These are phyloP conservation scores for Geotrichum citri-aurantii DNA, from an alignment of 1,139 yeast genomes.

Conservation along the genomic window DNA sequence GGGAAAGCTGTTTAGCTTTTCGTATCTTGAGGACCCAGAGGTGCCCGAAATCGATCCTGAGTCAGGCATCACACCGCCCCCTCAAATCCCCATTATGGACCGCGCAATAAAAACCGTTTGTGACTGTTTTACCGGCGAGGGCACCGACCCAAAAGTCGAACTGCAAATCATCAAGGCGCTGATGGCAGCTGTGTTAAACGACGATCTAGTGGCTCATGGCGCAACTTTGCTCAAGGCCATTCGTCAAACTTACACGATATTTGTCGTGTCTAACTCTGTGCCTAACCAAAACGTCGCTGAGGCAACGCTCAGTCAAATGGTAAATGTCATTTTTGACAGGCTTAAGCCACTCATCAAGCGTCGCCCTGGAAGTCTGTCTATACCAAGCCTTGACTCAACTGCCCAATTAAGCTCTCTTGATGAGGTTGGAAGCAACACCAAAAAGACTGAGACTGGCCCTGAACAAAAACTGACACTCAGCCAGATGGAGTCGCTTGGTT, in stretches of 20 bases:
- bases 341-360: slow-evolving; percentile 39
- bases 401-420: not conserved
- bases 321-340: slow-evolving; percentile 76
- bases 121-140: slow-evolving; percentile 84
- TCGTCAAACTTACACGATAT: slow-evolving; percentile 87
- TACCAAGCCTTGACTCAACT: slow-evolving; percentile 4
- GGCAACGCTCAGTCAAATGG: slow-evolving; percentile 88
- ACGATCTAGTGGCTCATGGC: slow-evolving; percentile 83
- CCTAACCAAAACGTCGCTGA: slow-evolving; percentile 92
- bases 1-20: slow-evolving; percentile 60
- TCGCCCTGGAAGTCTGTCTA: slow-evolving; percentile 2
- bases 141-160: slow-evolving; percentile 83
- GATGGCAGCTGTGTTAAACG: slow-evolving; percentile 77
- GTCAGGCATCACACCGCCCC: slow-evolving; percentile 45
- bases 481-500: slow-evolving; percentile 24
- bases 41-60: slow-evolving; percentile 37
- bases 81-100: slow-evolving; percentile 60
- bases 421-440: not conserved
- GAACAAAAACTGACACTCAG: slow-evolving; percentile 24
- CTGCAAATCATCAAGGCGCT: slow-evolving; percentile 88
- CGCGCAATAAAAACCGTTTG: slow-evolving; percentile 82
- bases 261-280: slow-evolving; percentile 73
- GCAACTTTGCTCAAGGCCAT: slow-evolving; percentile 83
- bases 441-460: slow-evolving; percentile 1
- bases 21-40: slow-evolving; percentile 49